Conservation (phyloP, 1,139 yeast species). For the Lizanozyma gosingica region DNA sequence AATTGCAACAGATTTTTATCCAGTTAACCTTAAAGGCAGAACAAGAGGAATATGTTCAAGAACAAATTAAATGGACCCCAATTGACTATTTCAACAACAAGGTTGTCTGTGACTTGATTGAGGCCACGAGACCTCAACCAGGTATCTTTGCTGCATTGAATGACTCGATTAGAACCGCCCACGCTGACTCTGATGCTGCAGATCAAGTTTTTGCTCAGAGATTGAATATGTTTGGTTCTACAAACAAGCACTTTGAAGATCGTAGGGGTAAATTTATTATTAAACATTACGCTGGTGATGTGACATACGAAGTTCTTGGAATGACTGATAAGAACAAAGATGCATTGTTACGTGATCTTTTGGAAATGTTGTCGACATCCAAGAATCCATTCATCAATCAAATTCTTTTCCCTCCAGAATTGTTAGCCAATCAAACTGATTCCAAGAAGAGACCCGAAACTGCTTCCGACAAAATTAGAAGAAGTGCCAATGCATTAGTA, state of each 20-base stretch:
- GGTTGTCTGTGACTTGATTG: conserved; percentile 95
- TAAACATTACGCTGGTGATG: conserved; percentile 98
- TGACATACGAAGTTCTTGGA: conserved; percentile 78
- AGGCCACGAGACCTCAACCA: conserved; percentile 82
- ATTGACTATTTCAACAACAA: conserved; percentile 94
- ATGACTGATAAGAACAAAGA: conserved; percentile 98
- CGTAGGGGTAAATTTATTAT: conserved; percentile 83
- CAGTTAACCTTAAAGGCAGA: conserved; percentile 93
- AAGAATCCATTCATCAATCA: conserved; percentile 53
- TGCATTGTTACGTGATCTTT: conserved; percentile 79
- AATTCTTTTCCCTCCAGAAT: conserved; percentile 64
- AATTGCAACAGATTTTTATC: conserved; percentile 92
- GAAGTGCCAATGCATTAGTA: conserved; percentile 83
- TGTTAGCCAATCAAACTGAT: conserved; percentile 51
- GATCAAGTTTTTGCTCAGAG: conserved; percentile 95
- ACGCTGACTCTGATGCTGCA: conserved; percentile 95
- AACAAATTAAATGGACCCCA: conserved; percentile 96
- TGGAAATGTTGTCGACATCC: conserved; percentile 70
- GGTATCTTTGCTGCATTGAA: conserved; percentile 95
- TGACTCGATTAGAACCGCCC: conserved; percentile 97
- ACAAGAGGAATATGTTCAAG: conserved; percentile 94
- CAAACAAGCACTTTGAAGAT: conserved; percentile 82
- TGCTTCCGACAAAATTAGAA: conserved; percentile 93
- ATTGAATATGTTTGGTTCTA: conserved; percentile 68
- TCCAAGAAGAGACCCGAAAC: conserved; percentile 87